Evolutionary conservation across 2,329 filamentous ascomycete genomes (phyloP), one percentile per base, ranked within the genome.

Genomic region (Sporothrix euskadiensis): DNA sequence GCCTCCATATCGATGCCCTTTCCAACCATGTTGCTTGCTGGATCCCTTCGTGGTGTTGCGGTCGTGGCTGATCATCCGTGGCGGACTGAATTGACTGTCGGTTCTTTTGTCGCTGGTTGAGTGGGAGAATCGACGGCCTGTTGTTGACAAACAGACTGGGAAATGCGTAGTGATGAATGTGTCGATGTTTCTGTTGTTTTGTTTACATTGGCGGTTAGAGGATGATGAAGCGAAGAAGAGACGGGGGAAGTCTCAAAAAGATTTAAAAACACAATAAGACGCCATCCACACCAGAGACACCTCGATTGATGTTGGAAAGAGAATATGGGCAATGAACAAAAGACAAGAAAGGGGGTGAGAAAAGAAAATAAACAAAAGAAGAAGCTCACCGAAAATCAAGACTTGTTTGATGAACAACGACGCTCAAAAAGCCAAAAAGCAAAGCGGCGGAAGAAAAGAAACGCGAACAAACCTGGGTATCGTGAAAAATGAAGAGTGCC

Each of bases 1-100:
- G 89, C 88, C 80, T 91, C 89, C 81, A 89, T 84, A 77, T 90
- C 87, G 79, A 85, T 79, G 78, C 85, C 86, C 81, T 84, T 86
- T 74, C 82, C 81, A 76, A 82, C 83, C 79, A 87, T 81, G 79
- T 83, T 72, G 47, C 35, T 66, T 57, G 32, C 49, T 57, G 63
- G 26, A 47, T 68, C n/a, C 49, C 49, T 47, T 41, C 63, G 71
- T 69, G n/a, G 26, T 26, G 32, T n/a, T 68, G 35, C n/a, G 35
- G 47, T 52, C 66, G 66, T 69, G 66, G 19, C 66, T 69, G 47
- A 30, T 69, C 66, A 69, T 69, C 44, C 44, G 66, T 52, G 26
- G 65, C 44, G 32, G 65, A 26, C 14, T 54, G 32, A 9, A 5
- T 32, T 35, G 30, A 19, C 12, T 56, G 54, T 69, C 54, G 54